Base-by-base conservation (phyloP, 495 filamentous ascomycete genomes). In the Chaetomium tenue region DNA sequence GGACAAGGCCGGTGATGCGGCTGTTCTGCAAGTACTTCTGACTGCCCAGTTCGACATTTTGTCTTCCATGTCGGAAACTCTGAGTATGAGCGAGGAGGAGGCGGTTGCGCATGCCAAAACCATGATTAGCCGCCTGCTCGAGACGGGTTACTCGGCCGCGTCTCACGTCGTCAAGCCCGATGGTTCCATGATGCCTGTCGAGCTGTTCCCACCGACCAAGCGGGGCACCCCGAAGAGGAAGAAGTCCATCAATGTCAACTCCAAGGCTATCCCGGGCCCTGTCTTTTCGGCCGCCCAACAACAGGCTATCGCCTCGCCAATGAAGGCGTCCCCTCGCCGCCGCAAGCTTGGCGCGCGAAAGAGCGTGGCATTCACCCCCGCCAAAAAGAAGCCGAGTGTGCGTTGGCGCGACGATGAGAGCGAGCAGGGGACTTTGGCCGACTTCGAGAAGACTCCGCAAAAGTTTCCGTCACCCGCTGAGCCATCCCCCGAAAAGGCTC, bases 381-480 rank as follows among this genome's bases (percentile, higher is more conserved):
- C 72, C 0, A 93, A 91, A 80, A 94, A 94, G 78, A 89, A 96
- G 79, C 82, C 91, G 68, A 85, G 83, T 44, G 94, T 98, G 16
- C 83, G 92, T 60, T 98, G 95, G 95, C 87, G 89, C 53, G 94
- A 98, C 71, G 94, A 98, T 68, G 89, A 89, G 58, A 84, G 87
- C 30, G 89, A 97, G 70, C 78, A 84, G 20, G 91, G 91, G 12
- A 83, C 87, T 37, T 77, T 97, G 33, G 90, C 91, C 60, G 93
- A 97, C 70, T 96, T 92, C 66, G 88, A 93, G 72, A 90, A 90
- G 76, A 95, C 93, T 5, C 93, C 92, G 28, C 81, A 90, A 69
- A 89, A 86, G 70, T 75, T 82, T 15, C 82, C 85, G 30, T 83
- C 83, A 0, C 75, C 79, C 16, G 82, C 86, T 40, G 70, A 76